phyloP scores from a whole-genome alignment of 2,329 filamentous ascomycete genomes.

The Fusarium keratoplasticum region DNA sequence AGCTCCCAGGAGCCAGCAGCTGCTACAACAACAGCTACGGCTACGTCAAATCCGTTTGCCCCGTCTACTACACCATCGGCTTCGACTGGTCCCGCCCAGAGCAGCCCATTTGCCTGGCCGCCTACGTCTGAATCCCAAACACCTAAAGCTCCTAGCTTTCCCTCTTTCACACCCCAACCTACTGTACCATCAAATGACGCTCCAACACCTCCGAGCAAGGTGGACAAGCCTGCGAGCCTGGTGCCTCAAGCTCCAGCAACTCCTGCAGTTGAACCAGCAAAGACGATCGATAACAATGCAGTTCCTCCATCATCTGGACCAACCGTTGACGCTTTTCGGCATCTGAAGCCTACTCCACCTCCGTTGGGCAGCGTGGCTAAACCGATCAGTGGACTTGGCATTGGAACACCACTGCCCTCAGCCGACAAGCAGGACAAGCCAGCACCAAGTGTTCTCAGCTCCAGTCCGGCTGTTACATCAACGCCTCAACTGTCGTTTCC shows the following conservation, averaged over 20 bases:
- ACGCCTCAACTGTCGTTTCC: conserved; percentile 25
- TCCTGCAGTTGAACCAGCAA: conserved; percentile 2
- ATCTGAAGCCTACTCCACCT: not conserved
- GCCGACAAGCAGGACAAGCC: conserved; percentile 8
- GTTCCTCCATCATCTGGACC: conserved; percentile 28
- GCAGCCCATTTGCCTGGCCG: conserved; percentile 23
- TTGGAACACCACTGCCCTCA: not conserved
- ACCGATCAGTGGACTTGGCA: not conserved
- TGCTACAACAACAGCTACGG: not conserved
- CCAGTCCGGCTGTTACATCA: not conserved
- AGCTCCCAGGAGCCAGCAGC: not conserved
- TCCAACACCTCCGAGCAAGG: conserved; percentile 5
- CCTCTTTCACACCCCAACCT: conserved; percentile 19
- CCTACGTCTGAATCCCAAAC: conserved; percentile 2
- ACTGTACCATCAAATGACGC: not conserved
- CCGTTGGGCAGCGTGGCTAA: not conserved
- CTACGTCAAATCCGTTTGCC: conserved; percentile 31
- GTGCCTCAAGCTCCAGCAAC: not conserved
- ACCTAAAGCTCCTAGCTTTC: not conserved
- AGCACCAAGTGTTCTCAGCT: conserved; percentile 3
- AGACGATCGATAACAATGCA: conserved; percentile 23
- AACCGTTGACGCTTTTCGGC: conserved; percentile 8
- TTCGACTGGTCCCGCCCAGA: not conserved
- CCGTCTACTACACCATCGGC: conserved; percentile 11
- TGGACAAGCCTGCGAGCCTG: not conserved